phyloP scores from a whole-genome alignment of 2,329 filamentous ascomycete genomes.

The Fusarium clavum region DNA sequence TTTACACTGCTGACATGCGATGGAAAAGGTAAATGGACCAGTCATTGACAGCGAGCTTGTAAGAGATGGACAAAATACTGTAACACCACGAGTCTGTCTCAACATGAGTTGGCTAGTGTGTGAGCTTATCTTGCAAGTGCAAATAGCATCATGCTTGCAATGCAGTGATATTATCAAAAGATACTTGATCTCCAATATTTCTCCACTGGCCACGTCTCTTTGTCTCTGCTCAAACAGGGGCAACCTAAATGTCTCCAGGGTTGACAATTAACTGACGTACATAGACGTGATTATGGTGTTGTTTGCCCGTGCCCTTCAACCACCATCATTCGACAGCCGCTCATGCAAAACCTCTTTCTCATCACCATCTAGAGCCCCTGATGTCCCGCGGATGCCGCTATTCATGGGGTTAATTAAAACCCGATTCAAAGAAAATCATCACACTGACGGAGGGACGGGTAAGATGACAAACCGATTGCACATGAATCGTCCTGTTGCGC shows the following conservation, averaged over 20 bases:
- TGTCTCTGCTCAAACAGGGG: conserved; percentile 3
- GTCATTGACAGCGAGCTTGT: conserved; percentile 15
- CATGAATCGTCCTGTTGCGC: neutral
- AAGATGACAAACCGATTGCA: conserved; percentile 4
- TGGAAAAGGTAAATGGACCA: conserved; percentile 16
- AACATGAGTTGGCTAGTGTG: neutral
- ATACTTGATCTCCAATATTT: neutral
- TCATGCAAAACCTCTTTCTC: neutral
- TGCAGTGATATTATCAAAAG: neutral
- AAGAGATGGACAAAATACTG: conserved; percentile 9
- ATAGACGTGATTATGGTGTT: conserved; percentile 40
- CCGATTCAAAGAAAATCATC: neutral
- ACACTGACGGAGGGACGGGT: conserved; percentile 19
- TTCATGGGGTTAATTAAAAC: neutral
- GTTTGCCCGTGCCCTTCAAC: conserved; percentile 31
- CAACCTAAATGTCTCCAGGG: neutral
- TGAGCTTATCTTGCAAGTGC: conserved; percentile 8
- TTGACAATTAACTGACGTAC: conserved; percentile 6
- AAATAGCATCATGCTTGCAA: conserved; percentile 2
- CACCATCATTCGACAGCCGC: conserved; percentile 30
- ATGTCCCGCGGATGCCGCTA: neutral
- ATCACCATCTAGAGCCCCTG: conserved; percentile 8
- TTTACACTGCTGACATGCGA: conserved; percentile 25
- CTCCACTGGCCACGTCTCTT: conserved; percentile 2
- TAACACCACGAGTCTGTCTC: neutral